Evolutionary conservation across 805 yeast species (phyloP), one percentile per base, ranked within the genome.

Genomic region (Suhomyces xylopsoci): DNA sequence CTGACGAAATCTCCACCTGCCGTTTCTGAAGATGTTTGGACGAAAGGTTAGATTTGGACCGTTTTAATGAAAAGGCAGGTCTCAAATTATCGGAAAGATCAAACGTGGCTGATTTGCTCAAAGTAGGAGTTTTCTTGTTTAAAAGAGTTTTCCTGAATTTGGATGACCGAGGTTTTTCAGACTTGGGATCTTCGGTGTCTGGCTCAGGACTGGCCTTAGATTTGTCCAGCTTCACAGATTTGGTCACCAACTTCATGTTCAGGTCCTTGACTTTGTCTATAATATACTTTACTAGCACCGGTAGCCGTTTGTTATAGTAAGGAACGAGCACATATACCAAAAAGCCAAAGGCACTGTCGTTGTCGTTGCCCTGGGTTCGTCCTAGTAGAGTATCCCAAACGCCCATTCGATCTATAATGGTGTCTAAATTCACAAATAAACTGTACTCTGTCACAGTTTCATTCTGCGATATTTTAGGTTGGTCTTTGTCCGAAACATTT

Each of bases 311-410:
- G 48, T 71, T 78, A 60, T 71, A 83, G 62, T 77, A 81, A 0
- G 87, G 87, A 1, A 82, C 71, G 2, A 83, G 53, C 7, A 82
- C 81, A 55, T 77, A 78, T 3, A 77, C 81, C 38, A 81, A 64
- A 58, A 81, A 83, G 3, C 82, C 83, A 17, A 64, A 56, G 0
- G 78, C 67, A 12, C 78, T 73, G 45, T 77, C 80, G 42, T 67
- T 69, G 26, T 64, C 62, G 6, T 59, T 55, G 10, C 58, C 64
- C 10, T 63, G 57, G 0, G 64, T 55, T 8, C 71, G 69, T 1
- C 73, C 73, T 19, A 74, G 53, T 17, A 83, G 61, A 5, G 81
- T 71, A 56, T 83, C 87, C 73, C 83, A 73, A 32, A 83, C 74
- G 25, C 79, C 77, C 57, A 83, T 66, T 54, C 82, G 78, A 60